These are phyloP conservation scores for Tritrichomonas musculus DNA, from an alignment of 208 protist genomes.

Conservation along the genomic window DNA sequence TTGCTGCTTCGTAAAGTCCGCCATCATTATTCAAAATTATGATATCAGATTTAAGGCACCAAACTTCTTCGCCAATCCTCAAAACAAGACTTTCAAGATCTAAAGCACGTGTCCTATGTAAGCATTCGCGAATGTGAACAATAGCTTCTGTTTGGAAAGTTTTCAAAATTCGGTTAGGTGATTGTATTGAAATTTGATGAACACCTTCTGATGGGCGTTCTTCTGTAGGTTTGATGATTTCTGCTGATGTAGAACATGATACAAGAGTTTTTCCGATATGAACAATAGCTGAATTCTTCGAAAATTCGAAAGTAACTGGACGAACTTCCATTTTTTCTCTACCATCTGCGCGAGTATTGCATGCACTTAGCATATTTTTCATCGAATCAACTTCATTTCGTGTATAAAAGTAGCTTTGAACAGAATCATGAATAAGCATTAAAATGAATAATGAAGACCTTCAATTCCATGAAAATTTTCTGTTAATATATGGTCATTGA, in stretches of 20 bases:
- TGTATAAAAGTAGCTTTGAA: not conserved
- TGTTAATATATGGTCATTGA: too few species aligned
- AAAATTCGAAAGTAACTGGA: not conserved
- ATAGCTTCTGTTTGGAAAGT: not conserved
- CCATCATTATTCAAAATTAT: conserved; percentile 17
- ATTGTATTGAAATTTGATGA: not conserved
- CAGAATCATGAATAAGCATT: too few species aligned
- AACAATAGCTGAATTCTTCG: not conserved
- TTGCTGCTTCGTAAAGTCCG: not conserved
- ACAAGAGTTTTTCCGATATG: conserved; percentile 2
- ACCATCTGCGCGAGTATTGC: not conserved
- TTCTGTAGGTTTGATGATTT: not conserved
- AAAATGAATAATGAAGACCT: too few species aligned
- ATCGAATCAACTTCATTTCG: not conserved
- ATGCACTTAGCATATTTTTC: not conserved
- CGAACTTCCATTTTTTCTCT: not conserved
- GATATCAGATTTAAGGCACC: not conserved
- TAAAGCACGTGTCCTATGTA: not conserved
- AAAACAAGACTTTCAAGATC: conserved; percentile 4
- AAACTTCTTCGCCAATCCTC: not conserved
- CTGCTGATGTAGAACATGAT: not conserved
- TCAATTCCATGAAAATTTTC: too few species aligned
- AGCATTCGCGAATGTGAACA: not conserved
- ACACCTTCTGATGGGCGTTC: not conserved
- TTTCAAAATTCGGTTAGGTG: not conserved